These are phyloP conservation scores for Gracilariopsis chorda DNA, from an alignment of 23 red algal genomes.

Conservation along the genomic window DNA sequence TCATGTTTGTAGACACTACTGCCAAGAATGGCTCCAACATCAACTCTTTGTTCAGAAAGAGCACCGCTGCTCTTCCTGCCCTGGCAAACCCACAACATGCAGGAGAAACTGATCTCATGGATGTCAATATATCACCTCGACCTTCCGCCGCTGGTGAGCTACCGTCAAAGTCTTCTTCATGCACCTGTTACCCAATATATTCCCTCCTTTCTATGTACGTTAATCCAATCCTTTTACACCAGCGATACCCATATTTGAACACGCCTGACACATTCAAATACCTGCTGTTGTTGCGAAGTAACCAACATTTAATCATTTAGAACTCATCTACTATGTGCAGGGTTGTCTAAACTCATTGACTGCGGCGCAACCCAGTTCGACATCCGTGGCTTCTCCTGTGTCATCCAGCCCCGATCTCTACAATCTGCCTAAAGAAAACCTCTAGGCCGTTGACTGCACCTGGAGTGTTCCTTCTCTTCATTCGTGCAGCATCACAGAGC, in stretches of 20 bases:
- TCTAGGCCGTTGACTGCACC: neutral
- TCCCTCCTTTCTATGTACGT: too few relatives aligned
- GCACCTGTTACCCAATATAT: constrained; percentile 52
- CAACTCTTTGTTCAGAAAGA: constrained; percentile 99
- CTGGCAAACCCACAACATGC: constrained; percentile 75
- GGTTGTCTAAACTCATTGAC: too few relatives aligned
- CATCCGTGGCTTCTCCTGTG: too few relatives aligned
- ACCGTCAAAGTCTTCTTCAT: constrained; percentile 24
- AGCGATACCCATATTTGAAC: too few relatives aligned
- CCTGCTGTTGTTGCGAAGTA: too few relatives aligned
- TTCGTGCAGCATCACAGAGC: neutral
- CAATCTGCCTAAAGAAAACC: neutral
- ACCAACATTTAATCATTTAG: too few relatives aligned
- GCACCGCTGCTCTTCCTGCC: constrained; percentile 93
- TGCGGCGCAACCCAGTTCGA: too few relatives aligned
- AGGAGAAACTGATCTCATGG: constrained; percentile 84
- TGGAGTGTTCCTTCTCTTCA: neutral
- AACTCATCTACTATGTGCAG: too few relatives aligned
- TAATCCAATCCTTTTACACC: too few relatives aligned
- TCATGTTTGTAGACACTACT: constrained; percentile 99
- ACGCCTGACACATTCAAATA: too few relatives aligned
- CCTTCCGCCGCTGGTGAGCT: neutral
- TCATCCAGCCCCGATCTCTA: neutral
- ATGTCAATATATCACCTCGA: constrained; percentile 80
- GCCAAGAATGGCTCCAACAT: constrained; percentile 96